Base-by-base conservation (phyloP, 2,329 filamentous ascomycete genomes). In the Boeremia exigua region DNA sequence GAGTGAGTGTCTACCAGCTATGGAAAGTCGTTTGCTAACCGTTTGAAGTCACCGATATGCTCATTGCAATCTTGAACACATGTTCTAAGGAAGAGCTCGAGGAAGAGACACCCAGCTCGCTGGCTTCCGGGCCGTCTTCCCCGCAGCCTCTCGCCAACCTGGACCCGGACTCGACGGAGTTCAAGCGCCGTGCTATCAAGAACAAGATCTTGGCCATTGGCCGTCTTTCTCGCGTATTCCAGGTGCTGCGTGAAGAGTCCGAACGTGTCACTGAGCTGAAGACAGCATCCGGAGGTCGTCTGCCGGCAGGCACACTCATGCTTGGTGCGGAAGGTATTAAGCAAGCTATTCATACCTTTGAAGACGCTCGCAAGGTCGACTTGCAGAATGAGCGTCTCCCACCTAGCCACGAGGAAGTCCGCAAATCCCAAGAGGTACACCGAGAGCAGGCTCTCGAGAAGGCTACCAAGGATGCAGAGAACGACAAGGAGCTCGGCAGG, bases 161-260 rank as follows among this genome's bases (percentile, higher is more conserved):
- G 70, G 94, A 98, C 69, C 88, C 90, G 11, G 92, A 96, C 46
- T 93, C 89, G 48, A 91, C 89, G 68, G 95, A 99, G 75, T 94
- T 89, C 82, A 98, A 97, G 84, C 86, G 95, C 71, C 88, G 93
- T 40, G 93, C 93, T 3, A 96, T 99, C 85, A 98, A 98, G 84
- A 99, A 99, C 87, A 99, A 99, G 83, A 98, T 99, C 72, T 81
- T 99, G 68, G 95, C 95, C 58, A 99, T 99, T 71, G 95, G 95
- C 28, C 91, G 95, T 66, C 84, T 99, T 62, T 98, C 95, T 33
- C 91, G 95, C 68, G 95, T 99, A 58, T 99, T 99, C 88, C 95
- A 99, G 76, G 95, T 99, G 46, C 80, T 99, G 67, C 92, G 95
- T 70, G 95, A 99, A 79, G 95, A 99, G 78, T 96, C 93, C 2